Base-by-base conservation (phyloP, 768 basidiomycete genomes). In the Naganishia vishniacii region DNA sequence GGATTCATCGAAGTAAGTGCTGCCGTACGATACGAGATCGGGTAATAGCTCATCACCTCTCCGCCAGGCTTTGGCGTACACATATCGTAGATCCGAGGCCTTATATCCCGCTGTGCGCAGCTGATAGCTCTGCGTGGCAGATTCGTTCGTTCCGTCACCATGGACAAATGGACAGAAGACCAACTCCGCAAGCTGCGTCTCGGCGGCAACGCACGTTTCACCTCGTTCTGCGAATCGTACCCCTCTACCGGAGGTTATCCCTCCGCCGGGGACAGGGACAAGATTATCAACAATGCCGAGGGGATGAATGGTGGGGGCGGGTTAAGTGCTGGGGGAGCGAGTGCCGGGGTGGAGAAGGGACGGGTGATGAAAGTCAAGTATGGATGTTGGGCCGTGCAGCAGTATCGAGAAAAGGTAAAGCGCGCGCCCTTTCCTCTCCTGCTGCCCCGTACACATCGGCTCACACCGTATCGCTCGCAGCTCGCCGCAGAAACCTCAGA, bases 111-210 rank as follows among this genome's bases (percentile, higher is more conserved):
- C 45, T 18, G 6, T 18, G 9, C 45, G 45, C 34, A n/a, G 18
- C 40, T 41, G 40, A 1, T 2, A 41, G 53, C 6, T 15, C 34
- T 16, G 23, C 29, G 9, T 44, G 23, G 20, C 34, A 56, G 37
- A 76, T 94, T 92, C 78, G 89, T 94, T 61, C 83, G 92, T 74
- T 91, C 89, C 44, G 84, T 92, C 68, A 91, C 91, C 60, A 97
- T 95, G 93, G 93, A 95, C 79, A 88, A 91, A 68, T 95, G 92
- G 91, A 86, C 88, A 68, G 83, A 85, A 40, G 90, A 93, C 65
- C 91, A 95, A 77, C 65, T 80, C 41, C 72, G 75, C 47, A 78
- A 80, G 68, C 97, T 99, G 91, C 86, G 88, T 87, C 82, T 89
- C 56, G 93, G 94, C 49, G 94, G 94, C 61, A 97, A 97, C 75